These are phyloP conservation scores for Bullera alba DNA, from an alignment of 768 basidiomycete species.

Conservation along the genomic window DNA sequence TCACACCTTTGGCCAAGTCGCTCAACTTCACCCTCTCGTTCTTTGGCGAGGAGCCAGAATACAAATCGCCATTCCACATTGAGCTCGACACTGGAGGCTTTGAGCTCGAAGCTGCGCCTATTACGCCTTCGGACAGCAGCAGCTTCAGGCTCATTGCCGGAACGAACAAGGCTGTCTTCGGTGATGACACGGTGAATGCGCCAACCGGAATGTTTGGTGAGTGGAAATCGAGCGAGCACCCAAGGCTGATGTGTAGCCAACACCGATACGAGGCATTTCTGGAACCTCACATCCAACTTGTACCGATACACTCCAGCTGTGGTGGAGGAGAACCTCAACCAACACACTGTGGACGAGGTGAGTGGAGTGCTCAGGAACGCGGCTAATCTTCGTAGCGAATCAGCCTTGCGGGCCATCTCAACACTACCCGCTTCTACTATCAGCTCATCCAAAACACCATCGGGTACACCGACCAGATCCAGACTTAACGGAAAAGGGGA, in stretches of 20 bases:
- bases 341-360: slow-evolving; percentile 47
- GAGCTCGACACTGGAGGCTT: slow-evolving; percentile 12
- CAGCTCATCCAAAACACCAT: slow-evolving; percentile 45
- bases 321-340: slow-evolving; percentile 28
- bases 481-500: too few relatives aligned
- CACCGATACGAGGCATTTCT: slow-evolving; percentile 42
- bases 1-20: slow-evolving; percentile 29
- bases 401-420: slow-evolving; percentile 42
- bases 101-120: slow-evolving; percentile 38
- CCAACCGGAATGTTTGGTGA: slow-evolving; percentile 45
- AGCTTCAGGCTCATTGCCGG: slow-evolving; percentile 42
- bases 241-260: slow-evolving; percentile 31
- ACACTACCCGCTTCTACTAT: slow-evolving; percentile 44
- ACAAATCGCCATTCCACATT: slow-evolving; percentile 27
- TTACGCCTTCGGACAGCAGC: slow-evolving; percentile 23
- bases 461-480: slow-evolving; percentile 51
- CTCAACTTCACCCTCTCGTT: slow-evolving; percentile 36
- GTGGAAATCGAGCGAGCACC: background rate
- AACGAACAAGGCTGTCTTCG: slow-evolving; percentile 42
- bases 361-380: slow-evolving; percentile 5
- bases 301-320: slow-evolving; percentile 46
- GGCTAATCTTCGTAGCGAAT: slow-evolving; percentile 22
- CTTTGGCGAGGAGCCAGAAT: slow-evolving; percentile 15
- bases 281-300: slow-evolving; percentile 44
- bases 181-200: slow-evolving; percentile 39